Base-by-base conservation (phyloP, 2,329 filamentous ascomycete genomes). In the Lasiodiplodia gonubiensis region DNA sequence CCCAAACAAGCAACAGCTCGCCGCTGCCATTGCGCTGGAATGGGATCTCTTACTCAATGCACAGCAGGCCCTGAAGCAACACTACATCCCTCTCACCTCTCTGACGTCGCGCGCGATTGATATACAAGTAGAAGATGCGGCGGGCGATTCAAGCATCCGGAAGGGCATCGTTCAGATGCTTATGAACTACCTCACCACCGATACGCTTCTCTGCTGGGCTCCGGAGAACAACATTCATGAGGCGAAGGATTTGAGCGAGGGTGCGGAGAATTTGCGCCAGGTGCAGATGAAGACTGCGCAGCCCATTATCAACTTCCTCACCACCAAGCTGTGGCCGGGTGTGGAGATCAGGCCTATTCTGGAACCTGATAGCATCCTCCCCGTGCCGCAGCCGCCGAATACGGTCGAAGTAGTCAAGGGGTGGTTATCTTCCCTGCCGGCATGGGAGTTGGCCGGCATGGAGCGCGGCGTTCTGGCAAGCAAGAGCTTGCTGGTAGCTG, bases 161-260 rank as follows among this genome's bases (percentile, higher is more conserved):
- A 77, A 85, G 0, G 82, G 86, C 49, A 89, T 97, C 55, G 81
- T 90, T 18, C 83, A 82, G 21, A 89, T 88, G 70, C 81, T 95
- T 63, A 86, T 98, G 85, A 87, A 91, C 55, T 98, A 98, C 79
- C 86, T 99, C 30, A 89, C 93, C 73, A 98, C 95, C 0, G 95
- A 99, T 80, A 94, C 92, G 0, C 82, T 98, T 42, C 87, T 99
- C 1, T 98, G 94, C 86, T 97, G 93, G 92, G 93, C 88, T 21
- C 89, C 89, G 0, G 84, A 84, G 73, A 80, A 81, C 67, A 80
- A 80, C 54, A 71, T 81, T 68, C 79, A 85, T 76, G 77, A 88
- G 49, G 78, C 82, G 4, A 69, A 72, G 27, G 74, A 74, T 55
- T 14, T 67, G 11, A 83, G 84, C 66, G 83, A 82, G 4, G 79